phyloP scores from a whole-genome alignment of 257 asterid genomes.

The Solanum paucissectum region DNA sequence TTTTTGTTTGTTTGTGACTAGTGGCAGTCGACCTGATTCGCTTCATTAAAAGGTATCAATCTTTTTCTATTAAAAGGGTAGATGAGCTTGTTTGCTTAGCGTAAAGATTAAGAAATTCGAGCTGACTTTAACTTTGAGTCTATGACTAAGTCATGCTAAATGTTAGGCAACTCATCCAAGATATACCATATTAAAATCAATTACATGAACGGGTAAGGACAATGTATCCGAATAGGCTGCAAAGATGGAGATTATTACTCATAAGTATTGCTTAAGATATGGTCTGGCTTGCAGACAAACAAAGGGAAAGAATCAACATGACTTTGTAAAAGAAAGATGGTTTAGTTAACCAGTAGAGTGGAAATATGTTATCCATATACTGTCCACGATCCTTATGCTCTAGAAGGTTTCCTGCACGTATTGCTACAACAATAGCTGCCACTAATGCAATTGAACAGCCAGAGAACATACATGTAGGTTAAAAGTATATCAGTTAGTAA shows the following conservation, averaged over 20 bases:
- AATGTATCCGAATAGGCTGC: slow-evolving; percentile 53
- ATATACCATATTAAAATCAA: too few species aligned
- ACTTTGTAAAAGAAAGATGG: not conserved
- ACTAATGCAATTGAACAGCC: slow-evolving; percentile 66
- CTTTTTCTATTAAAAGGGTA: too few species aligned
- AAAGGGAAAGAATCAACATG: not conserved
- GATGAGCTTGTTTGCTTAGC: too few species aligned
- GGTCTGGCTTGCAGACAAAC: not conserved
- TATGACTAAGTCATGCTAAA: too few species aligned
- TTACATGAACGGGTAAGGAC: slow-evolving; percentile 47
- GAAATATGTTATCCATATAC: slow-evolving; percentile 67
- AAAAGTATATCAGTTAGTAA: not conserved
- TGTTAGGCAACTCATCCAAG: too few species aligned
- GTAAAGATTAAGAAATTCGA: too few species aligned
- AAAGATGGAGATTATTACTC: not conserved
- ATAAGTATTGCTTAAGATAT: not conserved
- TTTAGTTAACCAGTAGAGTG: slow-evolving; percentile 55
- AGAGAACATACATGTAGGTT: slow-evolving; percentile 41
- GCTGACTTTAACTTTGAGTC: too few species aligned
- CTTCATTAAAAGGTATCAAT: not conserved
- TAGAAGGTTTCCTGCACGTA: slow-evolving; percentile 46
- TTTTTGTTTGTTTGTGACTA: too few species aligned
- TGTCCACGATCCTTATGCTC: slow-evolving; percentile 16
- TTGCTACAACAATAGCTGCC: slow-evolving; percentile 23
- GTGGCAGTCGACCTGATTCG: not conserved